Evolutionary conservation across 2,329 filamentous ascomycete genomes (phyloP).

Genomic region (Rhynchosporium graminicola): DNA sequence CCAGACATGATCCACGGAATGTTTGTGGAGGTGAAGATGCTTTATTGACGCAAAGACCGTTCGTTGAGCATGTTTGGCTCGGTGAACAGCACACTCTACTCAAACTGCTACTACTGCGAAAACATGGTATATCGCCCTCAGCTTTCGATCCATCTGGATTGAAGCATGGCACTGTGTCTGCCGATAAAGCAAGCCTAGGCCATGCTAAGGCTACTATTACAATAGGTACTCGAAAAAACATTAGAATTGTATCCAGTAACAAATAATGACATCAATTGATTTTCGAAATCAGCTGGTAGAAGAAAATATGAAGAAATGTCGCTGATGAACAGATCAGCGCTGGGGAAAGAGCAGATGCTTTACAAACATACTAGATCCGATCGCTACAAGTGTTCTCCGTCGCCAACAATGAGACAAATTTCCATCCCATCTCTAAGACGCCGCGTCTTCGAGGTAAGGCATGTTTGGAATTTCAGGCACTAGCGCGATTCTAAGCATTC

Average conservation of each 20-base stretch:
- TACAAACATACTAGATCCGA: neutral
- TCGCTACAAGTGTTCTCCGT: neutral
- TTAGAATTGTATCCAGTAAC: slow-evolving; percentile 16
- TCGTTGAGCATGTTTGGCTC: slow-evolving; percentile 26
- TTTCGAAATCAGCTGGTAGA: neutral
- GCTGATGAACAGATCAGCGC: neutral
- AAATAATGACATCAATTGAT: neutral
- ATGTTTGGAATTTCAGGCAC: neutral
- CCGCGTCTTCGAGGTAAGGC: neutral
- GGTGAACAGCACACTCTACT: slow-evolving; percentile 25
- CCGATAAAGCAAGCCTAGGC: slow-evolving; percentile 12
- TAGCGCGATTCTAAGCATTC: neutral
- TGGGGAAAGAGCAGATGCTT: neutral
- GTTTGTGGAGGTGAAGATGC: slow-evolving; percentile 13
- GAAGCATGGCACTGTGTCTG: slow-evolving; percentile 18
- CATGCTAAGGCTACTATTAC: slow-evolving; percentile 17
- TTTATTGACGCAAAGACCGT: slow-evolving; percentile 27
- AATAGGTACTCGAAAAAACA: slow-evolving; percentile 19
- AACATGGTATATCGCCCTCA: slow-evolving; percentile 24
- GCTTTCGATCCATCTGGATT: slow-evolving; percentile 20
- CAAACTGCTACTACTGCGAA: slow-evolving; percentile 12
- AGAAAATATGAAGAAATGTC: neutral
- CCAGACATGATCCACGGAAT: slow-evolving; percentile 25
- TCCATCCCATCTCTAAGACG: neutral
- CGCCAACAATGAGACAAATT: neutral